Conservation (phyloP, 257 asterid species). For the Paulownia fortunei region DNA sequence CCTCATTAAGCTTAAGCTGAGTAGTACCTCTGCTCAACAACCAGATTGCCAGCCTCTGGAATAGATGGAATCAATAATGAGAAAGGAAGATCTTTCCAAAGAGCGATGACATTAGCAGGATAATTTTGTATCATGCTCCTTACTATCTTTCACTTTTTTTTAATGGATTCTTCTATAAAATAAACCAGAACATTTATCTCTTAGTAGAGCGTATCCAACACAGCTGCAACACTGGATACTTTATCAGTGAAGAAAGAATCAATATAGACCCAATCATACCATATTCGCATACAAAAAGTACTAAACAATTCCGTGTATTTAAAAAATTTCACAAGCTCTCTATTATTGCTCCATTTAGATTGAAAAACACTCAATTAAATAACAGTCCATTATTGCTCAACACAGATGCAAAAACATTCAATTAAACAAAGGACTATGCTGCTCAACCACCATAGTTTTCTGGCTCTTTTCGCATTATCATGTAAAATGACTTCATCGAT, state of each 20-base stretch:
- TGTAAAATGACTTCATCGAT: neutral
- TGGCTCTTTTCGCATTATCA: neutral
- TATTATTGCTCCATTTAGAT: neutral
- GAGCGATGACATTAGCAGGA: neutral
- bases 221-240: constrained; percentile 10
- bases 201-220: neutral
- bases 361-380: neutral
- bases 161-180: neutral
- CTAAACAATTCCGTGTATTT: too few relatives aligned
- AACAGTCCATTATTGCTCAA: neutral
- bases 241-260: neutral
- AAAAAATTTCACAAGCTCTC: too few relatives aligned
- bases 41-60: constrained; percentile 78
- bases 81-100: constrained; percentile 17
- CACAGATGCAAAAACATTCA: too few relatives aligned
- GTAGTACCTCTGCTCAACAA: constrained; percentile 57
- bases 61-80: constrained; percentile 38
- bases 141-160: neutral
- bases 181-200: neutral
- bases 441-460: neutral
- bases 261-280: neutral
- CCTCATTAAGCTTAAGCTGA: constrained; percentile 51
- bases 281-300: neutral
- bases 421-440: too few relatives aligned
- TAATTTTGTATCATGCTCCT: neutral